These are phyloP conservation scores for Alternaria arborescens DNA, from an alignment of 2,329 filamentous ascomycete species.

Conservation along the genomic window DNA sequence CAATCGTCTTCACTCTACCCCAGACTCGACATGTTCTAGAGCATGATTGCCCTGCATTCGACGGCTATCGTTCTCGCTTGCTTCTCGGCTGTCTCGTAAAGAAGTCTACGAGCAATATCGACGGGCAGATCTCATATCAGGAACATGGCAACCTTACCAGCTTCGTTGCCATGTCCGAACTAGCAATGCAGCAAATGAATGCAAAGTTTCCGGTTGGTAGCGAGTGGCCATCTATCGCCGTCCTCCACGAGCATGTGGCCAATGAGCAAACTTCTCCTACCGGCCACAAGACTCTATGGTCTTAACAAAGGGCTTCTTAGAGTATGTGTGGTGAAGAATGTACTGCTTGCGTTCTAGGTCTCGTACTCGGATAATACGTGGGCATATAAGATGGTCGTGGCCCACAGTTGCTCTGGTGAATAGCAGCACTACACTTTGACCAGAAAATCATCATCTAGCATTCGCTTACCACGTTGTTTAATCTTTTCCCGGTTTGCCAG, in stretches of 20 bases:
- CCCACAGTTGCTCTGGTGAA: constrained; percentile 26
- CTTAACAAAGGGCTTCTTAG: constrained; percentile 9
- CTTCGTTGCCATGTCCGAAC: constrained; percentile 25
- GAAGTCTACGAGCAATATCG: constrained; percentile 36
- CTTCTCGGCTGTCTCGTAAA: constrained; percentile 26
- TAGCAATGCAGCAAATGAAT: constrained; percentile 11
- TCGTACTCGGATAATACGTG: constrained; percentile 33
- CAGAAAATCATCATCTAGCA: not conserved
- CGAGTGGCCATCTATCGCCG: constrained; percentile 31
- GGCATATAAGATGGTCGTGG: constrained; percentile 36
- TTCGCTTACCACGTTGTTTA: not conserved
- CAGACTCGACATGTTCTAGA: constrained; percentile 39
- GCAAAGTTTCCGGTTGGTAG: constrained; percentile 23
- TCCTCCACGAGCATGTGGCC: constrained; percentile 12
- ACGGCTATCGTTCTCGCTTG: constrained; percentile 9
- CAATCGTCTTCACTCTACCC: constrained; percentile 18
- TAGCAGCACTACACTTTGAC: constrained; percentile 7
- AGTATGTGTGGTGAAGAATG: constrained; percentile 20
- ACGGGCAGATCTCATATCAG: constrained; percentile 23
- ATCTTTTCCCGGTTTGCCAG: not conserved
- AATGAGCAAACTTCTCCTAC: constrained; percentile 23
- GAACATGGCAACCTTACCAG: constrained; percentile 30
- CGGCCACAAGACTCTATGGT: constrained; percentile 31
- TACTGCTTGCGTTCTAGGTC: constrained; percentile 26
- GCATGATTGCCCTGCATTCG: constrained; percentile 22